Conservation (phyloP, 306 rosid species). For the Alnus rubra region DNA sequence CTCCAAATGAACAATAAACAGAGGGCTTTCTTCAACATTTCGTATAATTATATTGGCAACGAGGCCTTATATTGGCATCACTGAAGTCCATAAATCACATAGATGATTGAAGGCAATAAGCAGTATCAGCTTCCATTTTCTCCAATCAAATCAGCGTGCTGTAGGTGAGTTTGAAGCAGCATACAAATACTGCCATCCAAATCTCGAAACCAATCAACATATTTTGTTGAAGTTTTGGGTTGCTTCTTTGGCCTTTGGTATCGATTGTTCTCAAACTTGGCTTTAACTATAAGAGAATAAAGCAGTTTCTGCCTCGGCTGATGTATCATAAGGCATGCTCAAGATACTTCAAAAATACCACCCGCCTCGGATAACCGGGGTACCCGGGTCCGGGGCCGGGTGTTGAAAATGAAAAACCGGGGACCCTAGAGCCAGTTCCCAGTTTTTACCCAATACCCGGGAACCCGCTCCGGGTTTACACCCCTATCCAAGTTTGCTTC, state of each 20-base stretch:
- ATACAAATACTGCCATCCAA: background rate
- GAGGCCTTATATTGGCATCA: too few species aligned
- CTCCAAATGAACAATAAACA: too few species aligned
- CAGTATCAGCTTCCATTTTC: background rate
- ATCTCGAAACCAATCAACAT: slow-evolving; percentile 73
- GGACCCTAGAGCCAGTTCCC: too few species aligned
- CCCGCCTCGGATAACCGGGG: too few species aligned
- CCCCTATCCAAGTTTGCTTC: too few species aligned
- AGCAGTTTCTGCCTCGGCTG: slow-evolving; percentile 79
- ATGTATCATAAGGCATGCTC: slow-evolving; percentile 55
- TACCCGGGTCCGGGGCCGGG: too few species aligned
- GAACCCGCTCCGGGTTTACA: too few species aligned
- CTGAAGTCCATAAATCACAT: too few species aligned
- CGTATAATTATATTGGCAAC: too few species aligned
- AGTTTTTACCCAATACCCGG: too few species aligned
- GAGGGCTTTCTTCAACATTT: too few species aligned
- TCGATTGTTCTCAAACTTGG: slow-evolving; percentile 80
- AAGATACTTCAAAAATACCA: slow-evolving; percentile 53
- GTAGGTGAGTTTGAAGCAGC: background rate
- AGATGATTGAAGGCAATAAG: background rate
- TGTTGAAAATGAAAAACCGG: too few species aligned
- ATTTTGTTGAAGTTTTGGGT: slow-evolving; percentile 63
- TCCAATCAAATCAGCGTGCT: background rate
- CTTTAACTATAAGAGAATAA: slow-evolving; percentile 75
- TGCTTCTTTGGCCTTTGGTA: slow-evolving; percentile 76